These are phyloP conservation scores for Linnemannia exigua DNA, from an alignment of 192 early-diverging fungal genomes.

Conservation along the genomic window DNA sequence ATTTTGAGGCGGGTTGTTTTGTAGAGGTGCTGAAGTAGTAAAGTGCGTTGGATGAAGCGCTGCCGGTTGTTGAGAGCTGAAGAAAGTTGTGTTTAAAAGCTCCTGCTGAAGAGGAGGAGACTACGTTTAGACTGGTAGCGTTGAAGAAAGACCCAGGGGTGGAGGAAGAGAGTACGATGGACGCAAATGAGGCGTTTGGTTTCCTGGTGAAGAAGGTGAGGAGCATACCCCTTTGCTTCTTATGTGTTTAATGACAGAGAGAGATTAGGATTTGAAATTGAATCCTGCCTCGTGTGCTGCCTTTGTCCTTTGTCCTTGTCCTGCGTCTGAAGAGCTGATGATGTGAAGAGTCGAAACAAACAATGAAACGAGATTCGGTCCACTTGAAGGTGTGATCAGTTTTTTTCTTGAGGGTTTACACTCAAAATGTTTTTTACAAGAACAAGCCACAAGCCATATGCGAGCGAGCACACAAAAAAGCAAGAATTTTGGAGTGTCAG, in stretches of 20 bases:
- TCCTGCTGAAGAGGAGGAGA: neutral
- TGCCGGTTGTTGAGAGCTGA: too few species aligned
- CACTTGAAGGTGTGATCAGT: neutral
- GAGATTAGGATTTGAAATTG: neutral
- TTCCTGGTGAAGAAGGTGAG: constrained; percentile 18
- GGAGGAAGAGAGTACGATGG: constrained; percentile 6
- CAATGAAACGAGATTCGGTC: neutral
- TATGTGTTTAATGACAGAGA: neutral
- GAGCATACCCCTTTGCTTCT: constrained; percentile 29
- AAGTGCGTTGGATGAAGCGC: too few species aligned
- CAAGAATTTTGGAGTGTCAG: too few species aligned
- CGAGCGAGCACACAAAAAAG: too few species aligned
- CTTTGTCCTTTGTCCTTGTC: neutral
- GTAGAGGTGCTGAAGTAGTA: constrained; percentile 2
- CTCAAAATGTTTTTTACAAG: too few species aligned
- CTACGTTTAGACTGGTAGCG: neutral
- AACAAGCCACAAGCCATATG: too few species aligned
- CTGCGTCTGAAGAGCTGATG: neutral
- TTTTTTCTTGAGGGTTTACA: too few species aligned
- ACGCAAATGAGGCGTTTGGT: constrained; percentile 8
- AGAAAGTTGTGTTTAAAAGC: neutral
- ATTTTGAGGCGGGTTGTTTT: constrained; percentile 11
- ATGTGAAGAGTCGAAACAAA: constrained; percentile 1
- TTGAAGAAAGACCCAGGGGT: neutral
- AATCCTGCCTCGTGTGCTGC: neutral